Base-by-base conservation (phyloP, 2,329 filamentous ascomycete species). In the Exserohilum rostratum region DNA sequence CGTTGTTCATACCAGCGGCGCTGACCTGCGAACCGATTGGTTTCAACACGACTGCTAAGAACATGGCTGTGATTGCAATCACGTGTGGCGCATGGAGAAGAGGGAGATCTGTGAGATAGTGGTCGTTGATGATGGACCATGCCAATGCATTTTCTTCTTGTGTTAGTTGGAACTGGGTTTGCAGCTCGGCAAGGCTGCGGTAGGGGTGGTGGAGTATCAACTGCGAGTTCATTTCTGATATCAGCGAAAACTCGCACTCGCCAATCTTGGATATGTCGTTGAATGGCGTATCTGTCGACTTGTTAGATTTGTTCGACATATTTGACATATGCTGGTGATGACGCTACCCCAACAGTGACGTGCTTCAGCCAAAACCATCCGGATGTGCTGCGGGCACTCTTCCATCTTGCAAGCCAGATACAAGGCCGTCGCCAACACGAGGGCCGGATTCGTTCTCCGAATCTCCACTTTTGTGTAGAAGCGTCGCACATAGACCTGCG, bases 321-420 rank as follows among this genome's bases (percentile, higher is more conserved):
- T 4, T 6, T 45, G 6, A 25, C 12, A 5, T 2, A n/a, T 18
- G 11, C 39, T 31, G 33, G 33, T n/a, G 9, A 15, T 34, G 13
- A 45, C 66, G 13, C 12, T 64, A 74, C 71, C 73, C 72, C 71
- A 75, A 48, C 96, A 83, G 53, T 89, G 85, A 30, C 91, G 87
- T 3, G 93, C 91, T 75, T 99, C 95, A 42, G 87, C 88, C 10
- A 95, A 88, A 54, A 99, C 88, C 60, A 96, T 85, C 27, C 95
- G 86, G 68, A 99, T 98, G 74, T 99, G 95, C 74, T 98, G 93
- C 2, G 95, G 95, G 46, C 88, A 93, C 76, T 99, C 95, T 75
- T 99, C 95, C 86, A 96, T 96, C 78, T 99, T 99, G 79, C 92
- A 96, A 17, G 95, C 93, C 31, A 99, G 82, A 74, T 99, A 99